Percentiles rank a stretch among this genome's conserved stretches.
These are phyloP conservation scores for Trichosporon sp. DNA, from an alignment of 1,284 basidiomycete species.

Conservation along the genomic window DNA sequence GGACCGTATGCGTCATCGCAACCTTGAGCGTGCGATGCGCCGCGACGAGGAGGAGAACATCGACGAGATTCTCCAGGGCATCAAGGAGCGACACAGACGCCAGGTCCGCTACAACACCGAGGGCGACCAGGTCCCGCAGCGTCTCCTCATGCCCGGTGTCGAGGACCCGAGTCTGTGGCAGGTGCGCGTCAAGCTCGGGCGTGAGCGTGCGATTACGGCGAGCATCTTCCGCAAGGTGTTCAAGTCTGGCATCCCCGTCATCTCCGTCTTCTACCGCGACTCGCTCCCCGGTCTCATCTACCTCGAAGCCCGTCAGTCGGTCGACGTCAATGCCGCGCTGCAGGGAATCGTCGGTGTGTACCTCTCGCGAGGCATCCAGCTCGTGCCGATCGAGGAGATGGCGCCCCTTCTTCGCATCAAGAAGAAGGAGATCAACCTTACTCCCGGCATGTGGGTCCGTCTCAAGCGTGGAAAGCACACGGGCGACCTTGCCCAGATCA, in stretches of 20 bases:
- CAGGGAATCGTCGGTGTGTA: constrained; percentile 90
- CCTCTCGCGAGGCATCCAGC: constrained; percentile 63
- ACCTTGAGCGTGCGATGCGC: constrained; percentile 67
- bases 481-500: constrained; percentile 90
- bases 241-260: constrained; percentile 64
- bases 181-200: constrained; percentile 84
- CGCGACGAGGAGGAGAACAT: constrained; percentile 78
- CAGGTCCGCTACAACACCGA: constrained; percentile 74
- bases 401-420: constrained; percentile 91
- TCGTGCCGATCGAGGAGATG: constrained; percentile 98
- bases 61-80: constrained; percentile 76
- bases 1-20: constrained; percentile 55
- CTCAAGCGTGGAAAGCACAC: constrained; percentile 90
- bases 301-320: constrained; percentile 82
- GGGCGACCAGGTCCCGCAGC: constrained; percentile 89
- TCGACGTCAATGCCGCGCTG: constrained; percentile 79
- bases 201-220: constrained; percentile 87
- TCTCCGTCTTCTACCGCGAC: constrained; percentile 92
- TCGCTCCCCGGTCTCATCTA: constrained; percentile 93
- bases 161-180: constrained; percentile 96
- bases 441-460: constrained; percentile 88
- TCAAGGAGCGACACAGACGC: constrained; percentile 73
- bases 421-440: constrained; percentile 81
- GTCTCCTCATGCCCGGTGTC: constrained; percentile 93
- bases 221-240: constrained; percentile 89